A percentile compares a stretch with the other conserved stretches of the same genome.
Evolutionary conservation across 495 filamentous ascomycete genomes (phyloP).

Genomic region (Platismatia glauca): DNA sequence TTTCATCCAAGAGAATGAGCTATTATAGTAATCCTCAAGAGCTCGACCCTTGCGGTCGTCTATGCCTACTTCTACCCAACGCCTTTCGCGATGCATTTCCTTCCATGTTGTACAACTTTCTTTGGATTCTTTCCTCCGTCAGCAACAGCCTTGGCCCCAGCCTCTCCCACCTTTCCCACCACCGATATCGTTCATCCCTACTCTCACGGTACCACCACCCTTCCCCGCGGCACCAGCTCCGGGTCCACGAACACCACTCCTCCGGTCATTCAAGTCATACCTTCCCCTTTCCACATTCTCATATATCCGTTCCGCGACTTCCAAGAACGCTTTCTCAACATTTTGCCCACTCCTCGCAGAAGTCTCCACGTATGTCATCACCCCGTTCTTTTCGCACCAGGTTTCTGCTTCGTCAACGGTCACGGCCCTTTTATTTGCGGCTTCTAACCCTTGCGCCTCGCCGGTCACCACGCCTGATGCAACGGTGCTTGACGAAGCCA

Average conservation of each 20-base stretch:
- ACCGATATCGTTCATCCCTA: slow-evolving; percentile 33
- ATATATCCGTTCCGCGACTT: slow-evolving; percentile 89
- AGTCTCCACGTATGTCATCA: slow-evolving; percentile 91
- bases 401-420: slow-evolving; percentile 69
- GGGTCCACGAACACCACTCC: slow-evolving; percentile 83
- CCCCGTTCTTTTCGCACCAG: slow-evolving; percentile 74
- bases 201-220: slow-evolving; percentile 41
- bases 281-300: slow-evolving; percentile 87
- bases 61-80: background rate
- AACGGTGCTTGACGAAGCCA: slow-evolving; percentile 41
- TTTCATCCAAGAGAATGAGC: background rate
- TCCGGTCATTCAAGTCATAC: slow-evolving; percentile 89
- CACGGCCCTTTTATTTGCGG: slow-evolving; percentile 64
- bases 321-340: slow-evolving; percentile 85
- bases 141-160: slow-evolving; percentile 43
- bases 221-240: slow-evolving; percentile 38
- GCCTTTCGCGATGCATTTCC: slow-evolving; percentile 13
- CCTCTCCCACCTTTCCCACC: slow-evolving; percentile 38
- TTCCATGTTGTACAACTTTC: background rate
- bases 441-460: slow-evolving; percentile 24
- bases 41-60: background rate
- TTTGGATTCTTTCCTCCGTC: background rate
- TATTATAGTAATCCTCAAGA: too few species aligned
- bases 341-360: slow-evolving; percentile 87
- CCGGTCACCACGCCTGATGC: background rate